These are phyloP conservation scores for Fusarium nurragi DNA, from an alignment of 2,329 filamentous ascomycete species.

Conservation along the genomic window DNA sequence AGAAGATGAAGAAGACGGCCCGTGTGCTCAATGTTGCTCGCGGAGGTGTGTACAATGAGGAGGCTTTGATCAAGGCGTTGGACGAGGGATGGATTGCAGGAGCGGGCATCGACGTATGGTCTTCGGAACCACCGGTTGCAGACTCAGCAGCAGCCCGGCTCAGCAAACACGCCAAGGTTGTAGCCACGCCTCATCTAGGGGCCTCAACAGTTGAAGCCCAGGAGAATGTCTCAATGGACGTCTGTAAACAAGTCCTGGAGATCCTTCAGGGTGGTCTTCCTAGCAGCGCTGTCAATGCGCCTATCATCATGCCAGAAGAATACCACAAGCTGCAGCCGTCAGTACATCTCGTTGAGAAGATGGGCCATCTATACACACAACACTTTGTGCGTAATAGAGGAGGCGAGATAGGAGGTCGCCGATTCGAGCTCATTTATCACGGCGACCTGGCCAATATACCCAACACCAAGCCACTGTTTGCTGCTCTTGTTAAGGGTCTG, in stretches of 20 bases:
- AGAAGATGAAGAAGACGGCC: slow-evolving; percentile 76
- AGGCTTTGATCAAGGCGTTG: slow-evolving; percentile 74
- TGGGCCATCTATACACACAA: slow-evolving; percentile 82
- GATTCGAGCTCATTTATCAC: slow-evolving; percentile 81
- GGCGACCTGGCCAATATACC: slow-evolving; percentile 75
- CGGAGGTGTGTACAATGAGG: slow-evolving; percentile 83
- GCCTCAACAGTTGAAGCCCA: slow-evolving; percentile 85
- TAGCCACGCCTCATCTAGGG: slow-evolving; percentile 82
- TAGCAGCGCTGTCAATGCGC: slow-evolving; percentile 81
- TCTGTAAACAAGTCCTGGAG: slow-evolving; percentile 80
- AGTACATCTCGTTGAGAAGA: slow-evolving; percentile 78
- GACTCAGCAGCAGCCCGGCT: slow-evolving; percentile 69
- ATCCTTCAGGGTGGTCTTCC: slow-evolving; percentile 79
- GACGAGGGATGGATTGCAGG: slow-evolving; percentile 77
- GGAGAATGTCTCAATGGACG: slow-evolving; percentile 84
- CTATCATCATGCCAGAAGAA: slow-evolving; percentile 82
- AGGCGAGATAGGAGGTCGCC: slow-evolving; percentile 66
- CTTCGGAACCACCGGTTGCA: slow-evolving; percentile 70
- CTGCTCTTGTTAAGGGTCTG: slow-evolving; percentile 80
- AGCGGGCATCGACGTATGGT: slow-evolving; percentile 83
- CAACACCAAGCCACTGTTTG: slow-evolving; percentile 82
- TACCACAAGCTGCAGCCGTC: slow-evolving; percentile 81
- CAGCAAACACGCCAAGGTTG: slow-evolving; percentile 74
- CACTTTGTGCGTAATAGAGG: slow-evolving; percentile 65
- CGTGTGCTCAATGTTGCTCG: slow-evolving; percentile 82